phyloP scores from a whole-genome alignment of 148 eudicot genomes.

The Linanthus parryae region DNA sequence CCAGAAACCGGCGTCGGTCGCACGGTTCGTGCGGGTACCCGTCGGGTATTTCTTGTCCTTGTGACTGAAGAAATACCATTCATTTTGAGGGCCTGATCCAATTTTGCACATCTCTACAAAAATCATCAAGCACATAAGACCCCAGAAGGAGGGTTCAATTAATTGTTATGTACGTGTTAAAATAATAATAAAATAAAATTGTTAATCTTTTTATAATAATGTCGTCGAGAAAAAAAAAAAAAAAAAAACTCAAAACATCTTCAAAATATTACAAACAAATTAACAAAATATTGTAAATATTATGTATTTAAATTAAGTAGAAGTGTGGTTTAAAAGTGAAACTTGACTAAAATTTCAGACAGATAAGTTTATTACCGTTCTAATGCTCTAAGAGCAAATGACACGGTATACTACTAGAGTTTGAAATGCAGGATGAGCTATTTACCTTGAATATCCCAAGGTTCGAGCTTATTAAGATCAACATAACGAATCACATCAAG shows the following conservation, averaged over 20 bases:
- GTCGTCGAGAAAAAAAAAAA: not conserved
- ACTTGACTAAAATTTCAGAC: too few relatives aligned
- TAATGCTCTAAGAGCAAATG: too few relatives aligned
- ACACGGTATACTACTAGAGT: too few relatives aligned
- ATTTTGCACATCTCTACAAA: constrained; percentile 42
- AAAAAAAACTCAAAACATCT: not conserved
- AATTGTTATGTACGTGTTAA: not conserved
- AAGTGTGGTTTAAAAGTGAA: too few relatives aligned
- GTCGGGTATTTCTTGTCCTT: constrained; percentile 61
- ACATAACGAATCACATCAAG: constrained; percentile 59
- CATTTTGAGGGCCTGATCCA: constrained; percentile 52
- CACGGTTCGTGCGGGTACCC: constrained; percentile 49
- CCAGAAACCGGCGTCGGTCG: constrained; percentile 55
- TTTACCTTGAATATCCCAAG: constrained; percentile 78
- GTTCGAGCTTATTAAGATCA: constrained; percentile 70
- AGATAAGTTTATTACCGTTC: too few relatives aligned
- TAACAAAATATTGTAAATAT: not conserved
- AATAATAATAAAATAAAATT: not conserved
- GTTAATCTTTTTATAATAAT: not conserved
- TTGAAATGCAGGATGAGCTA: not conserved
- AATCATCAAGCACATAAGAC: not conserved
- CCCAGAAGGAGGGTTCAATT: not conserved
- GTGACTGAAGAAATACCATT: constrained; percentile 58
- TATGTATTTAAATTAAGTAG: too few relatives aligned
- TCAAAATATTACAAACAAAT: not conserved